Percentiles rank a stretch among this genome's conserved stretches.
phyloP scores from a whole-genome alignment of 2,329 filamentous ascomycete genomes.

The Colletotrichum sp. region DNA sequence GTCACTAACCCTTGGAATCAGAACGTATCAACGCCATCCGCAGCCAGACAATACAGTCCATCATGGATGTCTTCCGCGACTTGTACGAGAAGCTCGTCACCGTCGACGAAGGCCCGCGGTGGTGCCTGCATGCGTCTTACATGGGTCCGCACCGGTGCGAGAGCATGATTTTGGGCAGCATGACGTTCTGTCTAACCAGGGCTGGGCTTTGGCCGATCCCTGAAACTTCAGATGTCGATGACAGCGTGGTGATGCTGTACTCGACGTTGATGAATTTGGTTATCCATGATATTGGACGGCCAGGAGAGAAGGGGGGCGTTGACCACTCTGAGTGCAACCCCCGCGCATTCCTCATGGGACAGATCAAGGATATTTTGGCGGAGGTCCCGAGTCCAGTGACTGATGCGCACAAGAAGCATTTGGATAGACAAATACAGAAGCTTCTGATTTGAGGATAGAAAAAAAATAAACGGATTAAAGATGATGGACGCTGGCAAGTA shows the following conservation, averaged over 20 bases:
- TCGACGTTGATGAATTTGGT: conserved; percentile 27
- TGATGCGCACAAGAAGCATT: conserved; percentile 4
- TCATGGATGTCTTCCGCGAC: conserved; percentile 29
- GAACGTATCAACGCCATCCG: conserved; percentile 25
- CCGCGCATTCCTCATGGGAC: conserved; percentile 16
- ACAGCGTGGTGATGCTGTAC: conserved; percentile 28
- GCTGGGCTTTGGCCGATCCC: conserved; percentile 37
- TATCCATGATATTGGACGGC: conserved; percentile 31
- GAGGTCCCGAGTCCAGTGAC: conserved; percentile 22
- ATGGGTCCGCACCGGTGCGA: conserved; percentile 40
- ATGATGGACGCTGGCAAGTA: background rate
- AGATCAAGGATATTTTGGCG: conserved; percentile 25
- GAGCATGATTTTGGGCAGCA: conserved; percentile 40
- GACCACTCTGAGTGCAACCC: conserved; percentile 29
- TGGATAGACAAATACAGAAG: conserved; percentile 16
- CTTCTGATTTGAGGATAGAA: background rate
- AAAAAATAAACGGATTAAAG: background rate
- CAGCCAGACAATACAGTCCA: conserved; percentile 26
- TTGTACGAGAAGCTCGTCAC: conserved; percentile 29
- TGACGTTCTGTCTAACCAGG: conserved; percentile 36
- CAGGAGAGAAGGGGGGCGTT: background rate
- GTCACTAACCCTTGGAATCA: background rate
- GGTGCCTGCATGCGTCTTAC: conserved; percentile 36
- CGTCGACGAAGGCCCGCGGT: conserved; percentile 34
- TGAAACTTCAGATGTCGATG: conserved; percentile 25